Evolutionary conservation across 225 moss, liverwort and hornwort genomes (phyloP).

Genomic region (Lunularia cruciata): DNA sequence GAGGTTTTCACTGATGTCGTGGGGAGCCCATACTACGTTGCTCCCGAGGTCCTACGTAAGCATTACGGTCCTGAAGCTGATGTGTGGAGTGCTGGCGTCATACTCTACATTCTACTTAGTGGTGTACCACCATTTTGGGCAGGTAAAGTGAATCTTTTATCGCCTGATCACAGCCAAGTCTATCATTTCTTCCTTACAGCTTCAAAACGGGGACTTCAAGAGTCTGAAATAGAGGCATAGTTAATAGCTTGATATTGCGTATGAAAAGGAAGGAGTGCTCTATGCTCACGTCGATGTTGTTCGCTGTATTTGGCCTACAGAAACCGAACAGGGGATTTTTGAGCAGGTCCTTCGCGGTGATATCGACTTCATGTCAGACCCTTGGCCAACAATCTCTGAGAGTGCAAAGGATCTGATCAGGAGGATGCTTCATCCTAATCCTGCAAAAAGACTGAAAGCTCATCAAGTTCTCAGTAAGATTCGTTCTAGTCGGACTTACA

Average conservation of each 20-base stretch:
- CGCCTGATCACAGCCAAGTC: too few species aligned
- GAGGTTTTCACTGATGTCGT: constrained; percentile 54
- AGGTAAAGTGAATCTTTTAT: too few species aligned
- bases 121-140: constrained; percentile 57
- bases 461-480: constrained; percentile 50
- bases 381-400: constrained; percentile 53
- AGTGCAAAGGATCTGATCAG: constrained; percentile 50
- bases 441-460: constrained; percentile 41
- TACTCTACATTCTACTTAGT: constrained; percentile 49
- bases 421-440: constrained; percentile 46
- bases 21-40: constrained; percentile 53
- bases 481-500: too few species aligned
- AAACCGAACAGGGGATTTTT: constrained; percentile 55
- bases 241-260: too few species aligned
- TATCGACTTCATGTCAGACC: constrained; percentile 50
- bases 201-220: too few species aligned
- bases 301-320: constrained; percentile 26
- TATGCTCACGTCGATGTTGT: not conserved
- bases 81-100: constrained; percentile 58
- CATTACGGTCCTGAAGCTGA: constrained; percentile 55
- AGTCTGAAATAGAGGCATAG: too few species aligned
- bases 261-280: too few species aligned
- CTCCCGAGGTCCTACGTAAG: constrained; percentile 50
- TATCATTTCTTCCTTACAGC: too few species aligned
- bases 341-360: constrained; percentile 54